Base-by-base conservation (phyloP, 345 rosid genomes). In the Acer negundo region DNA sequence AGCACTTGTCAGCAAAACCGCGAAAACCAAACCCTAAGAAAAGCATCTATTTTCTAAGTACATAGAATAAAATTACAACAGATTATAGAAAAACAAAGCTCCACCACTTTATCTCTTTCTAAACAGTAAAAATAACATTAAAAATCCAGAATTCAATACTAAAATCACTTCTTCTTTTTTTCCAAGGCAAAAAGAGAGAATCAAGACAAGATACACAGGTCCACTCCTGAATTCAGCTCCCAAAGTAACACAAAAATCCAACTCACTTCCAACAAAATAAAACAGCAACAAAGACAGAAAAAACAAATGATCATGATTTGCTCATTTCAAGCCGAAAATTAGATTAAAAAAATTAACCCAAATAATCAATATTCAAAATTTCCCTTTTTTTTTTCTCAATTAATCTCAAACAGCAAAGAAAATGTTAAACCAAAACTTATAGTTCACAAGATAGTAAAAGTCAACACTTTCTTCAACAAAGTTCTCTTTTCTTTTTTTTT, bases 311-410 rank as follows among this genome's bases (percentile, higher is more conserved):
- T 58, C 71, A 6, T 19, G n/a, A 28, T 51, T 49, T 75, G 71
- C 49, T 31, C 47, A 75, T 74, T 47, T 66, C 67, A 75, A 75
- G 63, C 72, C 65, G 49, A 46, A 44, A 46, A 44, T 59, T 28
- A 62, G 35, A 10, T 23, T 6, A 0, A 75, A 62, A 51, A 11
- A 15, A 69, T 51, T 1, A 67, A 20, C 10, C 55, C 22, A 15
- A 31, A 49, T 35, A 20, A 35, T 10, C 11, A 47, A 42, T 28
- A 46, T 44, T 26, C 26, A 28, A 9, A 70, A 64, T 8, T 53
- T 46, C 61, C 28, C 26, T 4, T 15, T 4, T 38, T 11, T 35
- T 26, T 63, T 62, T 0, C 8, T n/a, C 16, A 13, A 42, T 19
- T 53, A 16, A 76, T 55, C 20, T 69, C 31, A 61, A 40, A 77